These are phyloP conservation scores for Coccomyxa sp. DNA, from an alignment of 139 green algal genomes.

Conservation along the genomic window DNA sequence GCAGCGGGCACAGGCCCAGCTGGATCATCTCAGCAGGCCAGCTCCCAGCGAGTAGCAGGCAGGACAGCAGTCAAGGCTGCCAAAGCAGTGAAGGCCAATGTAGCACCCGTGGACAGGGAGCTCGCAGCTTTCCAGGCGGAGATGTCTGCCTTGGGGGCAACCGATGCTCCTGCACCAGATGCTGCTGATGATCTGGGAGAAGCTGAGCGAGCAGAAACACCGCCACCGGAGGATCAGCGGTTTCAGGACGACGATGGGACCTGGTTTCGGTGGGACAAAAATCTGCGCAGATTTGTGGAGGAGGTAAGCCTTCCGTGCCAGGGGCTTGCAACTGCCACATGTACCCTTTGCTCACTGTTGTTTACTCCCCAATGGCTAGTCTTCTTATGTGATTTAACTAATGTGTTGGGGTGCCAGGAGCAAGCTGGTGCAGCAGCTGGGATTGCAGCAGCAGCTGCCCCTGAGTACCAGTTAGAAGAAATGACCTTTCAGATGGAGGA, in stretches of 20 bases:
- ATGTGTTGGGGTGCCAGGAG: no score
- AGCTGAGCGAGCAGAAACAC: constrained; percentile 7
- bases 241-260: constrained; percentile 97
- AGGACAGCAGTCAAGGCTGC: background rate
- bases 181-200: background rate
- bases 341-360: no score
- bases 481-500: constrained; percentile 63
- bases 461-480: constrained; percentile 42
- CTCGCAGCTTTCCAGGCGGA: constrained; percentile 62
- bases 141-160: constrained; percentile 36
- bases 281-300: constrained; percentile 71
- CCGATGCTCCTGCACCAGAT: background rate
- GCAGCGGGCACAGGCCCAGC: no score
- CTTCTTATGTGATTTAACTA: no score
- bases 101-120: constrained; percentile 9
- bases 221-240: constrained; percentile 57
- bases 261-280: constrained; percentile 78
- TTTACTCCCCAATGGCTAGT: no score
- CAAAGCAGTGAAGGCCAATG: background rate
- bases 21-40: no score
- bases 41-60: no score
- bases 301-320: constrained; percentile 16
- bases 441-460: no score
- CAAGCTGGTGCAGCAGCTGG: no score
- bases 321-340: no score